phyloP scores from a whole-genome alignment of 2,329 filamentous ascomycete species.

The Fusarium azukiicola region DNA sequence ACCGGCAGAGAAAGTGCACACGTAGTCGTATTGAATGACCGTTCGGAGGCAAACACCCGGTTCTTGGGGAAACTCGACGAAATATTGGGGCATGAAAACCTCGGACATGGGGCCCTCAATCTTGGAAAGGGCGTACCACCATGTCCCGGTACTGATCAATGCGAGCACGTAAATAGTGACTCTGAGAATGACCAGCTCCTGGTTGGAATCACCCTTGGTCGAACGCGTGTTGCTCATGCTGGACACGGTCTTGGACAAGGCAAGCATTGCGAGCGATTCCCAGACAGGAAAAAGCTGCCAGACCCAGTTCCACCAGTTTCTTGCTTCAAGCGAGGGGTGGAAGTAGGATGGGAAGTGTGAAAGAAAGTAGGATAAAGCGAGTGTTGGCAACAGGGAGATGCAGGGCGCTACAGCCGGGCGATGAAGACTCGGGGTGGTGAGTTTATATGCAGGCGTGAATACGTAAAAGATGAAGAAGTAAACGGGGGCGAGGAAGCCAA shows the following conservation, averaged over 20 bases:
- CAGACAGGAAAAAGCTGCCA: constrained; percentile 57
- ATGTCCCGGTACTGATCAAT: constrained; percentile 23
- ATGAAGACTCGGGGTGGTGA: constrained; percentile 29
- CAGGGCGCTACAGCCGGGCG: constrained; percentile 34
- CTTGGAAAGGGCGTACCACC: constrained; percentile 46
- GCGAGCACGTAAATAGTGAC: constrained; percentile 15
- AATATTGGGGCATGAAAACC: constrained; percentile 51
- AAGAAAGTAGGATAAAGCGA: constrained; percentile 45
- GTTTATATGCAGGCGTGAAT: constrained; percentile 41
- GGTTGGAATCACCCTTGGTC: fast-evolving
- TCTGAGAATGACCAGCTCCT: constrained; percentile 15
- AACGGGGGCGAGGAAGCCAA: constrained; percentile 48
- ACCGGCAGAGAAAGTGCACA: constrained; percentile 43
- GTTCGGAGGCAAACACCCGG: constrained; percentile 40
- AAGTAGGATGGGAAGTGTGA: constrained; percentile 49
- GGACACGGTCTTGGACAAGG: constrained; percentile 21
- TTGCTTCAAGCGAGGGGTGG: constrained; percentile 42
- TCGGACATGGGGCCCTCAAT: constrained; percentile 32
- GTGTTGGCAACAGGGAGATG: constrained; percentile 42
- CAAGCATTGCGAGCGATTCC: constrained; percentile 46
- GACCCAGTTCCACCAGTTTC: constrained; percentile 58
- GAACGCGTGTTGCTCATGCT: background rate
- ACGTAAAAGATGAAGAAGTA: constrained; percentile 53
- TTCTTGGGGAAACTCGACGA: constrained; percentile 41
- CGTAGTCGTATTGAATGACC: constrained; percentile 56